Evolutionary conservation across 257 asterid genomes (phyloP).

Genomic region (Lithospermum erythrorhizon): DNA sequence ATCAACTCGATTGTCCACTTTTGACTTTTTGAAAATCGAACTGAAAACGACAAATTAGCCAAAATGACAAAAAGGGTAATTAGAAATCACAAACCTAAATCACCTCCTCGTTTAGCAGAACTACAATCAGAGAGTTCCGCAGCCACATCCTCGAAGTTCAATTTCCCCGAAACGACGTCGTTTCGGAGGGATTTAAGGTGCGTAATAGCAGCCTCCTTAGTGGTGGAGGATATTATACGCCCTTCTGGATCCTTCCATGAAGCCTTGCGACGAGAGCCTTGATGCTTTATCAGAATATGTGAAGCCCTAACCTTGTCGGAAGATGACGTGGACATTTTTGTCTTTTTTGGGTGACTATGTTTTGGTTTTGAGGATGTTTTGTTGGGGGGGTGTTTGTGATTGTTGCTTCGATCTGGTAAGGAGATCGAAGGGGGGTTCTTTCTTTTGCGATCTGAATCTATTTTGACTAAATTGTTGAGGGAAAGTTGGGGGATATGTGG

Average conservation of each 20-base stretch:
- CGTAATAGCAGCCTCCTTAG: conserved; percentile 64
- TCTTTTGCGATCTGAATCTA: conserved; percentile 78
- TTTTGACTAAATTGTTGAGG: conserved; percentile 26
- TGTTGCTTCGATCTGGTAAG: conserved; percentile 38
- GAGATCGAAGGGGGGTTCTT: conserved; percentile 34
- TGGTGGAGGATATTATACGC: conserved; percentile 50
- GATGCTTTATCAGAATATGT: conserved; percentile 88
- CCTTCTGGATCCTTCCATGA: conserved; percentile 99
- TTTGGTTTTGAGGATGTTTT: conserved; percentile 5
- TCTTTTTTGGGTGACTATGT: conserved; percentile 31
- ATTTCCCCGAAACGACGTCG: conserved; percentile 56
- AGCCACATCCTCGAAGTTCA: conserved; percentile 66
- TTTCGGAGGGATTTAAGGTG: conserved; percentile 56
- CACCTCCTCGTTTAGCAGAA: conserved; percentile 98
- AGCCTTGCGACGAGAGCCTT: conserved; percentile 84
- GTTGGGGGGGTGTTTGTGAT: conserved; percentile 4
- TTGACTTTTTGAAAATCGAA: neutral
- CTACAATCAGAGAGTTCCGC: conserved; percentile 61
- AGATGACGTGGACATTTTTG: conserved; percentile 45
- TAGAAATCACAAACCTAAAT: conserved; percentile 51
- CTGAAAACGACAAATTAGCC: neutral
- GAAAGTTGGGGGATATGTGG: too few species aligned
- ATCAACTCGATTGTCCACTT: too few species aligned
- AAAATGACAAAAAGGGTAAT: neutral
- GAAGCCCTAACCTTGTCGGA: conserved; percentile 85